Percentiles rank a stretch among this genome's conserved stretches.
phyloP scores from a whole-genome alignment of 2,329 filamentous ascomycete genomes.

The Chaetomium olivaceum region DNA sequence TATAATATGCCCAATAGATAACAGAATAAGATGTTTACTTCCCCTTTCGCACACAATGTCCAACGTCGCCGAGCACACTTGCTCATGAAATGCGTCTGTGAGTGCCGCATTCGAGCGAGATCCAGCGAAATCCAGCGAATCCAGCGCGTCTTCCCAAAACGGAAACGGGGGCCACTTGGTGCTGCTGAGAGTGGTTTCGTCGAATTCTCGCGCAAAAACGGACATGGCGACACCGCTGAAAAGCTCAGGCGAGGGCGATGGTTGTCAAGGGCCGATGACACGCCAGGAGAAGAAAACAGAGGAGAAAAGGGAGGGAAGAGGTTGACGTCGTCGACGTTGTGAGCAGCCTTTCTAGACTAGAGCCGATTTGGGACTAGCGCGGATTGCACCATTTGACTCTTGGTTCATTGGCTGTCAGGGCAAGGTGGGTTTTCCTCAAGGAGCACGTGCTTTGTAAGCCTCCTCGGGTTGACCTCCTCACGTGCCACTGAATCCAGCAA shows the following conservation, averaged over 20 bases:
- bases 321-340: conserved; percentile 27
- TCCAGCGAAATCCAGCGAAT: background rate
- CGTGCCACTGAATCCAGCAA: background rate
- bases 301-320: conserved; percentile 11
- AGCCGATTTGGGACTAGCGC: conserved; percentile 31
- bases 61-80: background rate
- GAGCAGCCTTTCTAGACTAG: conserved; percentile 20
- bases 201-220: background rate
- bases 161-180: conserved; percentile 7
- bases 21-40: conserved; percentile 13
- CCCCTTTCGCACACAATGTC: background rate
- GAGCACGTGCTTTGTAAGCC: background rate
- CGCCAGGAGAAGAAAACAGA: background rate
- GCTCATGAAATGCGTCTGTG: background rate
- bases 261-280: background rate
- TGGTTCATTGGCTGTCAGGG: background rate
- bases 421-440: background rate
- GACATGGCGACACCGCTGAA: conserved; percentile 8
- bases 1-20: background rate
- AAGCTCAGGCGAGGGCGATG: conserved; percentile 1
- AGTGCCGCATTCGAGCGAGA: background rate
- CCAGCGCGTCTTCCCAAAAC: conserved; percentile 15
- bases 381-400: conserved; percentile 33
- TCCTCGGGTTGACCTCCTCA: conserved; percentile 5
- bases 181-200: background rate